Conservation (phyloP, 2,329 filamentous ascomycete species). For the Ascocoryne sarcoides region DNA sequence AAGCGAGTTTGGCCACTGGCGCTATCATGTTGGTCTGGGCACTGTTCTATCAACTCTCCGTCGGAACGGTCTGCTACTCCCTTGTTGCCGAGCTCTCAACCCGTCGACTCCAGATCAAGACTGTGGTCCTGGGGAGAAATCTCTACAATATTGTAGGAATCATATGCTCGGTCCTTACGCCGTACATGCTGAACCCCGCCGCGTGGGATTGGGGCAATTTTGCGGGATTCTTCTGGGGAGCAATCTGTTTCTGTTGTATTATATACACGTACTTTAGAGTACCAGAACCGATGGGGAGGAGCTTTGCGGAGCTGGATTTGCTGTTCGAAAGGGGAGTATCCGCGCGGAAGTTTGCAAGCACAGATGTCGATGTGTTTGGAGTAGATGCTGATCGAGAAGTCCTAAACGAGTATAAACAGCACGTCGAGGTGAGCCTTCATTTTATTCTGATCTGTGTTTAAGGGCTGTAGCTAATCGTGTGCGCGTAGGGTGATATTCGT, state of each 20-base stretch:
- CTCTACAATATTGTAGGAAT: constrained; percentile 68
- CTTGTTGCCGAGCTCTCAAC: constrained; percentile 80
- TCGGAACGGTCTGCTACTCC: constrained; percentile 85
- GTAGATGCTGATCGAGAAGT: neutral
- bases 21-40: constrained; percentile 76
- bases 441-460: neutral
- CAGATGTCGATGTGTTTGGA: neutral
- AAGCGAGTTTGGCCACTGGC: constrained; percentile 25
- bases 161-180: constrained; percentile 70
- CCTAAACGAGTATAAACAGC: neutral
- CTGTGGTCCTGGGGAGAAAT: constrained; percentile 76
- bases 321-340: constrained; percentile 3
- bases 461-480: neutral
- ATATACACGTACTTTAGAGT: constrained; percentile 74
- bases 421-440: neutral
- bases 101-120: constrained; percentile 80
- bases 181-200: constrained; percentile 85
- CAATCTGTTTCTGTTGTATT: constrained; percentile 44
- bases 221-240: constrained; percentile 72
- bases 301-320: constrained; percentile 3
- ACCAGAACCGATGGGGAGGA: constrained; percentile 52
- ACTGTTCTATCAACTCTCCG: constrained; percentile 74
- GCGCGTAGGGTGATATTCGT: neutral
- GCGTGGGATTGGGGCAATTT: constrained; percentile 86
- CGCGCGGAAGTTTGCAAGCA: constrained; percentile 1